These are phyloP conservation scores for Arbutus unedo DNA, from an alignment of 148 eudicot species.

Conservation along the genomic window DNA sequence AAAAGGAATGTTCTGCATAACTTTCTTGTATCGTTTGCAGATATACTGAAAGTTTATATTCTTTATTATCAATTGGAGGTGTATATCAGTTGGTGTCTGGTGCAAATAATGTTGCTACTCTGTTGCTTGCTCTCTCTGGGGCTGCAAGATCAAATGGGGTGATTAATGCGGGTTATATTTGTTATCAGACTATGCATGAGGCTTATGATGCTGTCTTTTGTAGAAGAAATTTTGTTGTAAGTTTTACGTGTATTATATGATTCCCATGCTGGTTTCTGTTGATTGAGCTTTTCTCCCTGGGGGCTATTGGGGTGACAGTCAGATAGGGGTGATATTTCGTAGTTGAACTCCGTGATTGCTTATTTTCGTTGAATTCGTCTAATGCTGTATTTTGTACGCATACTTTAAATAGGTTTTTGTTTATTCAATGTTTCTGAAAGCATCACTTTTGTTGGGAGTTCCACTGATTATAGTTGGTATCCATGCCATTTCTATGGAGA, in stretches of 20 bases:
- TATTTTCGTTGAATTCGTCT: not conserved
- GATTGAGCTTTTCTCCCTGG: not conserved
- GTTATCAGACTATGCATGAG: slow-evolving; percentile 69
- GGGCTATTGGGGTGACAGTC: not conserved
- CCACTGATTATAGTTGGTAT: not conserved
- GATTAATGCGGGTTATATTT: slow-evolving; percentile 81
- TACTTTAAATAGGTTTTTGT: not conserved
- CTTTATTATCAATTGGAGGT: slow-evolving; percentile 82
- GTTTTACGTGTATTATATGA: slow-evolving; percentile 14
- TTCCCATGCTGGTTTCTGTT: not conserved
- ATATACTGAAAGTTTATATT: slow-evolving; percentile 88
- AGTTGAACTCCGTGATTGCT: not conserved
- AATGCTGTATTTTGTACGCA: not conserved
- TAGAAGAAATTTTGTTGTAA: slow-evolving; percentile 48
- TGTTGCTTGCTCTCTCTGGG: slow-evolving; percentile 76
- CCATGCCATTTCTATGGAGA: not conserved
- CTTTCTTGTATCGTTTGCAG: slow-evolving; percentile 37
- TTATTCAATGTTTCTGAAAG: not conserved
- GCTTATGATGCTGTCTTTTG: slow-evolving; percentile 51
- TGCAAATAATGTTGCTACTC: slow-evolving; percentile 36
- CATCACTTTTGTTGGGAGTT: not conserved
- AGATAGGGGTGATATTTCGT: slow-evolving; percentile 1
- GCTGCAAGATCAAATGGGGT: slow-evolving; percentile 87
- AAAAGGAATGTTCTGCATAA: slow-evolving; percentile 3
- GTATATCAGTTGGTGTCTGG: slow-evolving; percentile 57